Base-by-base conservation (phyloP, 2,329 filamentous ascomycete genomes). In the Fusarium sp. region DNA sequence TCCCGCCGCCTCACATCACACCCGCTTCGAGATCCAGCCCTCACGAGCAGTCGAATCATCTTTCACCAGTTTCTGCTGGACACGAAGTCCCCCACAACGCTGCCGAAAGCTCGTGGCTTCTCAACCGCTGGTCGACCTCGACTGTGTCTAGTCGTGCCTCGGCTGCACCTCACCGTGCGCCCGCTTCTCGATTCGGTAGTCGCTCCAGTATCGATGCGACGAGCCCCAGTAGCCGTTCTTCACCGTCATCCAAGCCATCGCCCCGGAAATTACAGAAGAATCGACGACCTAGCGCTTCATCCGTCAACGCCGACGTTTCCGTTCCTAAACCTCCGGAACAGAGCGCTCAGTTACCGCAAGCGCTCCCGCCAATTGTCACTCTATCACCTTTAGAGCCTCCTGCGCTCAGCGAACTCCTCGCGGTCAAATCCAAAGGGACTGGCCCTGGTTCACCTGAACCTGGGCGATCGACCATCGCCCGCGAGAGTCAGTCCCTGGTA, bases 41-140 rank as follows among this genome's bases (percentile, higher is more conserved):
- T 62, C 64, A 67, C 33, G 64, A 71, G 24, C 62, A 66, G 62
- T 72, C 72, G 64, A 62, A 69, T 69, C 70, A 69, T 64, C 67
- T 77, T 31, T 75, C 70, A 42, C 74, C 75, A 24, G 53, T 55
- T 61, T 60, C 67, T 62, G 58, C 67, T 62, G 68, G 53, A 14
- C 40, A 67, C 46, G 57, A 65, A 60, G 79, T 79, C 62, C 80
- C 79, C 69, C 69, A 81, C 70, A 84, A 77, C 71, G 64, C 73
- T 51, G 66, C 81, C 77, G 85, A 88, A 65, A 80, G 82, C 51
- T 82, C 86, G 44, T 85, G 84, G 77, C 85, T 85, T 71, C 82
- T 87, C 69, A 86, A 89, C 76, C 85, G 87, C 76, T 88, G 87
- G 87, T 88, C 87, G 46, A 81, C 83, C 22, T 89, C 88, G 16